These are phyloP conservation scores for Saraca asoca DNA, from an alignment of 331 rosid genomes.

Conservation along the genomic window DNA sequence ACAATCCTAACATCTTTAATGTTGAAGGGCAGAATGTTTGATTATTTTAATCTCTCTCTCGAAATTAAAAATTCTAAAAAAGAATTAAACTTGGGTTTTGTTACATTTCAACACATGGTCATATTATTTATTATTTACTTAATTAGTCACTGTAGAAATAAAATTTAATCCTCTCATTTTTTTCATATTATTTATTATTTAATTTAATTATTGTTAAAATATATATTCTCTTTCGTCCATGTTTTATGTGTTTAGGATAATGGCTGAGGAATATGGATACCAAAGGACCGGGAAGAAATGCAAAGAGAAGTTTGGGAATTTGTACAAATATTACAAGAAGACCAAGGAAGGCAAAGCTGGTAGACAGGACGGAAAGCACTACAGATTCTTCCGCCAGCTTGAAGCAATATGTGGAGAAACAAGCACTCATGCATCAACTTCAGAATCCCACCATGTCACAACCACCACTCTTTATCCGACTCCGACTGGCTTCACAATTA, in stretches of 20 bases:
- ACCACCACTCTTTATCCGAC: conserved; percentile 23
- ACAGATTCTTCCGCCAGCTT: conserved; percentile 79
- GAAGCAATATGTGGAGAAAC: conserved; percentile 74
- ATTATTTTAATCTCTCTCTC: conserved; percentile 34
- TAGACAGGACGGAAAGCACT: conserved; percentile 82
- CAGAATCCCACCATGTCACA: conserved; percentile 21
- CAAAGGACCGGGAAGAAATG: conserved; percentile 86
- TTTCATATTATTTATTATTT: background rate
- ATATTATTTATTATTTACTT: too few species aligned
- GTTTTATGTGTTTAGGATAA: conserved; percentile 48
- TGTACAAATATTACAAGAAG: conserved; percentile 85
- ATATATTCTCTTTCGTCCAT: background rate
- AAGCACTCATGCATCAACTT: conserved; percentile 40
- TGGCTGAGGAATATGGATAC: conserved; percentile 75
- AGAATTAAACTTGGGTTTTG: conserved; percentile 12
- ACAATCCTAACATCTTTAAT: conserved; percentile 35
- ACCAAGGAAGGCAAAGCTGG: conserved; percentile 78
- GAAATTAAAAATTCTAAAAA: background rate
- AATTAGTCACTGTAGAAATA: background rate
- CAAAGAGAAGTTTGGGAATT: conserved; percentile 83
- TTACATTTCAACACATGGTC: conserved; percentile 24
- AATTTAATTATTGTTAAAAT: too few species aligned
- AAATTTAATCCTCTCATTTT: background rate
- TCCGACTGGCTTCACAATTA: conserved; percentile 23
- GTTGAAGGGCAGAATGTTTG: conserved; percentile 36